Evolutionary conservation across 2,329 filamentous ascomycete species (phyloP).

Genomic region (Mollisiaceae sp.): DNA sequence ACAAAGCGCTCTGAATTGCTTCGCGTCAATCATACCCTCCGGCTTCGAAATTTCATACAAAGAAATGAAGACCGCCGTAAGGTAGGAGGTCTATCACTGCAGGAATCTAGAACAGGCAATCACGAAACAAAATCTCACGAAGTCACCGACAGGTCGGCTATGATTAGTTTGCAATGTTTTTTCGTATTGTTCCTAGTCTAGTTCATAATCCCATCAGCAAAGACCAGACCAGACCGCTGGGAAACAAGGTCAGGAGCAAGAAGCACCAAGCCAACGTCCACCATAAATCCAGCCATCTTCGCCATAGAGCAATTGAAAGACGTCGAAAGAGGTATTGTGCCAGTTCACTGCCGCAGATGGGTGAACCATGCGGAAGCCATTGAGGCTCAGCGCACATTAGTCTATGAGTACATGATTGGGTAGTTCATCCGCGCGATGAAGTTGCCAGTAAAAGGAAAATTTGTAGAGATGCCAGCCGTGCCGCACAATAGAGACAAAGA

Average conservation of each 20-base stretch:
- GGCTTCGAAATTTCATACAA: too few relatives aligned
- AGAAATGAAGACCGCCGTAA: too few relatives aligned
- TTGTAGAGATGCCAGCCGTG: constrained; percentile 27
- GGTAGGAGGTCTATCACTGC: too few relatives aligned
- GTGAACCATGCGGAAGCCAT: constrained; percentile 28
- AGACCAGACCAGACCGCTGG: constrained; percentile 20
- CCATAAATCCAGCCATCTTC: constrained; percentile 28
- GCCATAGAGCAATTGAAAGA: constrained; percentile 27
- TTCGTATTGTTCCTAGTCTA: constrained; percentile 33
- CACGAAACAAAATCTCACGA: too few relatives aligned
- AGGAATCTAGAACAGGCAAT: too few relatives aligned
- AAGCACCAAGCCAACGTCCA: constrained; percentile 19
- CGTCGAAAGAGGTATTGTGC: constrained; percentile 28
- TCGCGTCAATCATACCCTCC: too few relatives aligned
- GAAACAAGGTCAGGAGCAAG: constrained; percentile 21
- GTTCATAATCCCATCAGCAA: constrained; percentile 20
- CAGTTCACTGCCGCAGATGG: constrained; percentile 20
- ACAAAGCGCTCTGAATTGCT: too few relatives aligned
- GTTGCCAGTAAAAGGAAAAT: constrained; percentile 30
- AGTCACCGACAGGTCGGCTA: background rate
- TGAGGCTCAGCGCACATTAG: constrained; percentile 34
- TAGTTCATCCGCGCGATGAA: constrained; percentile 24
- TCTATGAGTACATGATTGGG: constrained; percentile 42
- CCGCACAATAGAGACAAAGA: constrained; percentile 26
- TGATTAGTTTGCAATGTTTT: constrained; percentile 39